These are phyloP conservation scores for Ananas comosus DNA, from an alignment of 176 grass and related monocot genomes.

Conservation along the genomic window DNA sequence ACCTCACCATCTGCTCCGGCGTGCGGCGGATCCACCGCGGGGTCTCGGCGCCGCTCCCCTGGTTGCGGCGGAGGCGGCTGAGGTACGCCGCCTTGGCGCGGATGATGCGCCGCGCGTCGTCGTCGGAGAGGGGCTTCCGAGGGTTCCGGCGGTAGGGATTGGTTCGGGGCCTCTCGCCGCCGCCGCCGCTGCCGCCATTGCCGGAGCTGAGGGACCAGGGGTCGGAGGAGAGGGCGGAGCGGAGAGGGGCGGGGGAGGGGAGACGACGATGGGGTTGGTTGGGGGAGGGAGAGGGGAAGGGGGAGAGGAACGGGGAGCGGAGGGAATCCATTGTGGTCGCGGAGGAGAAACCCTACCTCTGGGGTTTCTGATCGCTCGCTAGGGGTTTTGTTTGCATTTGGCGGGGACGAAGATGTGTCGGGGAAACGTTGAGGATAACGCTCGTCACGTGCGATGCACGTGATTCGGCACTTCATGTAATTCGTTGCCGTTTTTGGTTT, in stretches of 20 bases:
- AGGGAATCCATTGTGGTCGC: slow-evolving; percentile 7
- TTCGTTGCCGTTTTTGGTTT: too few species aligned
- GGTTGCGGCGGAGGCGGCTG: slow-evolving; percentile 50
- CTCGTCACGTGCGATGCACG: slow-evolving; percentile 18
- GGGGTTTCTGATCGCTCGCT: too few species aligned
- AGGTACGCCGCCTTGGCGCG: slow-evolving; percentile 66
- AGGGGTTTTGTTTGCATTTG: background rate
- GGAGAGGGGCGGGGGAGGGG: slow-evolving; percentile 9
- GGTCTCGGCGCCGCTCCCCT: slow-evolving; percentile 59
- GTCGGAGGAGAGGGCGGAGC: slow-evolving; percentile 10
- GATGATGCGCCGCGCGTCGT: slow-evolving; percentile 53
- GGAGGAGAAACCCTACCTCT: too few species aligned
- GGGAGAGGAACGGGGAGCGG: slow-evolving; percentile 26
- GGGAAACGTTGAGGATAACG: slow-evolving; percentile 2
- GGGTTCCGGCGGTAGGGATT: slow-evolving; percentile 22
- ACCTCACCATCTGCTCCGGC: slow-evolving; percentile 60
- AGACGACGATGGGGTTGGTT: background rate
- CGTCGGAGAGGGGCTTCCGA: slow-evolving; percentile 23
- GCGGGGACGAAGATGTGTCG: background rate
- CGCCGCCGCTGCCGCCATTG: background rate
- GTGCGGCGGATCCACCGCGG: slow-evolving; percentile 81
- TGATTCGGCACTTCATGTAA: background rate
- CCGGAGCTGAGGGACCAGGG: slow-evolving; percentile 54
- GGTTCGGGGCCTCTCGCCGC: background rate
- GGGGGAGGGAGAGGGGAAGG: slow-evolving; percentile 14